phyloP scores from a whole-genome alignment of 306 rosid genomes.

The Dryas octopetala region DNA sequence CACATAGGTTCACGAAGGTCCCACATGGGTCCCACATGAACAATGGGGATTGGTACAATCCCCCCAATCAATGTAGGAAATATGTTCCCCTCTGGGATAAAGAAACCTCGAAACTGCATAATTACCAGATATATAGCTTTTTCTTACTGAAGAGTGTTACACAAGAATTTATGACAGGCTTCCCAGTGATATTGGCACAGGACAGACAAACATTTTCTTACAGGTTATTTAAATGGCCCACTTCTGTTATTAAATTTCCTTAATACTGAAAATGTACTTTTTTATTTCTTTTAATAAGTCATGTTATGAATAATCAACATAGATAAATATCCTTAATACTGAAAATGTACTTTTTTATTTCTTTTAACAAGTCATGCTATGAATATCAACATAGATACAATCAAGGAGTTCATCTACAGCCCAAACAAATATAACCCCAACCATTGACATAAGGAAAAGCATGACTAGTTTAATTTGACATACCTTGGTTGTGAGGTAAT shows the following conservation, averaged over 20 bases:
- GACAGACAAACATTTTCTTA: background rate
- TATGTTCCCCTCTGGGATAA: background rate
- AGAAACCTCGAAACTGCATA: background rate
- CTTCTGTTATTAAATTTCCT: background rate
- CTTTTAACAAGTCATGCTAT: conserved; percentile 10
- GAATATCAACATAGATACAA: conserved; percentile 8
- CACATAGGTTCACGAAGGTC: background rate
- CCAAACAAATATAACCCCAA: background rate
- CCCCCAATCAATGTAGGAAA: background rate
- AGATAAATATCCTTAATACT: background rate
- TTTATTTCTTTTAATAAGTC: background rate
- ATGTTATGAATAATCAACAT: conserved; percentile 19
- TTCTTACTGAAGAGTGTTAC: background rate
- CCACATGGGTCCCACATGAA: background rate
- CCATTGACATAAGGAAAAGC: conserved; percentile 10
- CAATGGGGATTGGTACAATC: background rate
- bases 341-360: background rate
- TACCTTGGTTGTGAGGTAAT: conserved; percentile 93
- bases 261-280: background rate
- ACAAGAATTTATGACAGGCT: background rate
- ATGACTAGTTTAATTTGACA: conserved; percentile 11
- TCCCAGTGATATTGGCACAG: background rate
- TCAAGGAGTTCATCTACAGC: background rate
- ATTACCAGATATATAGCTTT: background rate
- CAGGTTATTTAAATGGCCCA: background rate